Conservation (phyloP, 129 eudicot genomes). For the Mikania micrantha region DNA sequence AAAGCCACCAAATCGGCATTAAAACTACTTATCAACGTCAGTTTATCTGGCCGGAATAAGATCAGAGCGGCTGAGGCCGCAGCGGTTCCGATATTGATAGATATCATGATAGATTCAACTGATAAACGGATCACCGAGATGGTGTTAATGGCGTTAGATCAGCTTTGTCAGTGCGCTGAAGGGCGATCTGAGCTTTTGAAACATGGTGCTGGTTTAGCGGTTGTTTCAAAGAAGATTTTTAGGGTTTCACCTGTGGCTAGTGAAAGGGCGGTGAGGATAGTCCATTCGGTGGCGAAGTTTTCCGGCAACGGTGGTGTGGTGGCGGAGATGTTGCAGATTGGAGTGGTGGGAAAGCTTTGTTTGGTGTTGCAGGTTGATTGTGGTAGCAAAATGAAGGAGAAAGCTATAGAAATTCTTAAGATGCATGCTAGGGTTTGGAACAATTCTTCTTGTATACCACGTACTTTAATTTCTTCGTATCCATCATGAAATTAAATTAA, state of each 20-base stretch:
- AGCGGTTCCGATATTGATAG: conserved; percentile 33
- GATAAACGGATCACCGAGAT: conserved; percentile 44
- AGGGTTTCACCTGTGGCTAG: conserved; percentile 54
- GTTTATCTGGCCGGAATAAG: conserved; percentile 50
- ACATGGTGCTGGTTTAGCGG: conserved; percentile 62
- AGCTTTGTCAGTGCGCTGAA: conserved; percentile 55
- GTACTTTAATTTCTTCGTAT: conserved; percentile 31
- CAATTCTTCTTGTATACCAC: conserved; percentile 45
- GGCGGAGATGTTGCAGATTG: conserved; percentile 58
- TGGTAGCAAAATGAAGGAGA: conserved; percentile 47
- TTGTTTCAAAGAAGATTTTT: conserved; percentile 58
- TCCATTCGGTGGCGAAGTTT: conserved; percentile 42
- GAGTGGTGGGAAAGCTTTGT: conserved; percentile 58
- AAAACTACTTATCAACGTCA: conserved; percentile 32
- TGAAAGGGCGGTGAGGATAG: conserved; percentile 50
- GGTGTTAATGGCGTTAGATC: conserved; percentile 39
- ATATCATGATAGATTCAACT: conserved; percentile 33
- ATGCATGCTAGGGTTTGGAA: conserved; percentile 63
- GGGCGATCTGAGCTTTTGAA: conserved; percentile 52
- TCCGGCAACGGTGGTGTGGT: conserved; percentile 35
- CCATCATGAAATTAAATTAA: conserved; percentile 26
- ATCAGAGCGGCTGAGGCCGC: conserved; percentile 44
- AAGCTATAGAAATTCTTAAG: conserved; percentile 50
- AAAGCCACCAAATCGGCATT: conserved; percentile 48
- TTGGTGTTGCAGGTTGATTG: conserved; percentile 63